Conservation (phyloP, 371 early-diverging fungal genomes). For the Gilbertella persicaria region DNA sequence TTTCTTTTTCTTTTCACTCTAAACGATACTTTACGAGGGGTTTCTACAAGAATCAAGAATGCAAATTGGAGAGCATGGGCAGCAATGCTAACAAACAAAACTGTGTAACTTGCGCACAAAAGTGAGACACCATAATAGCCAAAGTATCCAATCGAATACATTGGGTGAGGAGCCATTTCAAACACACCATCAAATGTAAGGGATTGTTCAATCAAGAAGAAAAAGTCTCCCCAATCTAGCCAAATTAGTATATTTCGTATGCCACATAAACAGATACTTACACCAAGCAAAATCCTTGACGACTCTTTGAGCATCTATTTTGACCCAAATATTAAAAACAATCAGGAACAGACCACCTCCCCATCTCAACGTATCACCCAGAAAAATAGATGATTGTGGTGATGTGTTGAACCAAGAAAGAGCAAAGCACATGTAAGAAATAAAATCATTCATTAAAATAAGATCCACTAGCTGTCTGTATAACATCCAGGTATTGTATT, state of each 20-base stretch:
- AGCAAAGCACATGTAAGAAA: slow-evolving; percentile 84
- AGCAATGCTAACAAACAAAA: slow-evolving; percentile 85
- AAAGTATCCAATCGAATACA: slow-evolving; percentile 97
- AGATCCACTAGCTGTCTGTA: slow-evolving; percentile 94
- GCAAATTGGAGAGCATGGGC: slow-evolving; percentile 90
- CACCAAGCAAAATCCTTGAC: slow-evolving; percentile 98
- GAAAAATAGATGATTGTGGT: slow-evolving; percentile 46
- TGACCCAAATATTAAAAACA: slow-evolving; percentile 93
- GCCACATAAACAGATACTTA: slow-evolving; percentile 45
- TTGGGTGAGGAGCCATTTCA: slow-evolving; percentile 97
- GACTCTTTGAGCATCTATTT: slow-evolving; percentile 93
- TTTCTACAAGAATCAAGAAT: slow-evolving; percentile 91
- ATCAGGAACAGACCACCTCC: slow-evolving; percentile 79
- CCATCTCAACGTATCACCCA: slow-evolving; percentile 70
- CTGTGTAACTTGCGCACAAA: slow-evolving; percentile 82
- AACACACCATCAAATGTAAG: slow-evolving; percentile 93
- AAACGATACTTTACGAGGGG: slow-evolving; percentile 69
- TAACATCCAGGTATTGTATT: slow-evolving; percentile 95
- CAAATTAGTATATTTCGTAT: neutral
- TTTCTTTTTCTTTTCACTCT: neutral
- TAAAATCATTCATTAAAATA: slow-evolving; percentile 91
- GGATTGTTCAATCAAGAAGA: slow-evolving; percentile 88
- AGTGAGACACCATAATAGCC: slow-evolving; percentile 94
- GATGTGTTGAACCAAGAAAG: slow-evolving; percentile 68
- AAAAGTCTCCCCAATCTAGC: slow-evolving; percentile 97